Evolutionary conservation across 2,329 filamentous ascomycete genomes (phyloP).

Genomic region (Moelleriella libera): DNA sequence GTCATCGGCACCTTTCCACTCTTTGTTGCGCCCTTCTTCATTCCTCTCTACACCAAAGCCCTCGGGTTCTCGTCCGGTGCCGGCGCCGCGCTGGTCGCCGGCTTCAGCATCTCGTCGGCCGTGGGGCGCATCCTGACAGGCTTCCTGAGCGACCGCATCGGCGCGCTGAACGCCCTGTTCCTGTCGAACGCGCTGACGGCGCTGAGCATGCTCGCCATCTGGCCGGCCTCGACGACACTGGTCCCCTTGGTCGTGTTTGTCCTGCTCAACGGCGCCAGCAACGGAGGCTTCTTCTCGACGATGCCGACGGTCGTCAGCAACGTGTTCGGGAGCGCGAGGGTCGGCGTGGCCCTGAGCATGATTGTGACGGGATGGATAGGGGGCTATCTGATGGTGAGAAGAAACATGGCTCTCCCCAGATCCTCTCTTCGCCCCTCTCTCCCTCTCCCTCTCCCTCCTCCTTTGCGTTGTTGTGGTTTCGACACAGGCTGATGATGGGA

Average conservation of each 20-base stretch:
- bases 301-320: slow-evolving; percentile 49
- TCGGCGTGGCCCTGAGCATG: slow-evolving; percentile 47
- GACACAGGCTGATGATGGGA: too few relatives aligned
- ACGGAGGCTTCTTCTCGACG: slow-evolving; percentile 49
- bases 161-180: slow-evolving; percentile 40
- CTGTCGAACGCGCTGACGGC: slow-evolving; percentile 35
- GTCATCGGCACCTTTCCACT: slow-evolving; percentile 45
- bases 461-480: too few relatives aligned
- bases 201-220: slow-evolving; percentile 44
- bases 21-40: slow-evolving; percentile 46
- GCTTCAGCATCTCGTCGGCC: slow-evolving; percentile 46
- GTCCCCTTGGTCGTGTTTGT: slow-evolving; percentile 41
- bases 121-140: slow-evolving; percentile 41
- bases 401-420: too few relatives aligned
- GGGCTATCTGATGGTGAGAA: slow-evolving; percentile 45
- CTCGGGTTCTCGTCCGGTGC: slow-evolving; percentile 37
- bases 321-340: slow-evolving; percentile 39
- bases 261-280: slow-evolving; percentile 43
- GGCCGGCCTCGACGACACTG: slow-evolving; percentile 42
- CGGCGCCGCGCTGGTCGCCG: slow-evolving; percentile 44
- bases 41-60: slow-evolving; percentile 39
- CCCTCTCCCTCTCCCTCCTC: too few relatives aligned
- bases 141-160: slow-evolving; percentile 36
- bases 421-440: too few relatives aligned
- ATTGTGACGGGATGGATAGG: slow-evolving; percentile 45